These are phyloP conservation scores for Suhomyces panamericanus DNA, from an alignment of 1,139 yeast species.

Conservation along the genomic window DNA sequence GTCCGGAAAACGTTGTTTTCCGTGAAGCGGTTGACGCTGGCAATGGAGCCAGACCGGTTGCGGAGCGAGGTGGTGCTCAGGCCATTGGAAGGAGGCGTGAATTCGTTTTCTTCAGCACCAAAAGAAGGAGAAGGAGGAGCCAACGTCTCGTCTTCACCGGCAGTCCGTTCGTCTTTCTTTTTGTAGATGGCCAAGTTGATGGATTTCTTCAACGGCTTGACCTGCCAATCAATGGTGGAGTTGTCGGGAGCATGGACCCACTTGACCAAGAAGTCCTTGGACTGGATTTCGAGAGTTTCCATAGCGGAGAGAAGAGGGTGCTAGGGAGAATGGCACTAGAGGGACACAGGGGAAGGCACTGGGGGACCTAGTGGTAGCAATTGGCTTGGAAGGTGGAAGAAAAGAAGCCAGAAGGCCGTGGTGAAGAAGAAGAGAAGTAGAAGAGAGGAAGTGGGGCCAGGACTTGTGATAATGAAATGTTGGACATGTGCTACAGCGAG, in stretches of 20 bases:
- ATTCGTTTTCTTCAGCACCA: constrained; percentile 2
- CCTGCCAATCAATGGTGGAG: constrained; percentile 71
- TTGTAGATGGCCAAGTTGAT: constrained; percentile 65
- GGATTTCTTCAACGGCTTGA: constrained; percentile 83
- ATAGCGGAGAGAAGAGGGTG: constrained; percentile 37
- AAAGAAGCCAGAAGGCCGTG: no score
- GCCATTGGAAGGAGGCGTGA: constrained; percentile 5
- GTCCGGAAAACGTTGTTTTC: constrained; percentile 33
- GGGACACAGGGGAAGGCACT: background rate
- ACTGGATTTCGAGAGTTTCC: constrained; percentile 89
- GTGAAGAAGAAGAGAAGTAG: no score
- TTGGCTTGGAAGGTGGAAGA: no score
- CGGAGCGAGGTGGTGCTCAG: constrained; percentile 6
- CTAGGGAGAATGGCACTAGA: no score
- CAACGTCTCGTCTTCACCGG: constrained; percentile 7
- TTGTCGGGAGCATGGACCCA: constrained; percentile 82
- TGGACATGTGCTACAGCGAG: no score
- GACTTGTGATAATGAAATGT: no score
- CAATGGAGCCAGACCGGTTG: constrained; percentile 35
- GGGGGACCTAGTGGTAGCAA: no score
- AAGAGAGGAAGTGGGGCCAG: no score
- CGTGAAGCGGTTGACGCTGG: constrained; percentile 41
- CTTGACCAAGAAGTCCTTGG: constrained; percentile 83
- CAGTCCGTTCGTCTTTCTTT: constrained; percentile 32
- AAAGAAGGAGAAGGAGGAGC: constrained; percentile 3